A percentile compares a stretch with the other conserved stretches of the same genome.
Evolutionary conservation across 768 basidiomycete species (phyloP).

Genomic region (Coprinellus aureogranulatus): DNA sequence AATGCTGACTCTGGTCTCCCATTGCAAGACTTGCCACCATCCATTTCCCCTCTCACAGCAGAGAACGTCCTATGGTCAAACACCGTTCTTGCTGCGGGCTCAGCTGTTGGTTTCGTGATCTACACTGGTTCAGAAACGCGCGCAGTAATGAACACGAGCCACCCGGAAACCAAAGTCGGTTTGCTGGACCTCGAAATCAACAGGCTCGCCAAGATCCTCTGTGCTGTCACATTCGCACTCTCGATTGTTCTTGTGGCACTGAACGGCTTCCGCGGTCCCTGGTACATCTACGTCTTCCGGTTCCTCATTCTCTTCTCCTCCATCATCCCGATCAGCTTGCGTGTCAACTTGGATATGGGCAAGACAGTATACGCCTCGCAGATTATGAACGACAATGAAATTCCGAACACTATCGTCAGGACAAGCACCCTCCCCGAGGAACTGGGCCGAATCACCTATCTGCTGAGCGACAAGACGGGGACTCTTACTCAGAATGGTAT

Average conservation of each 20-base stretch:
- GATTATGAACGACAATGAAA: slow-evolving; percentile 91
- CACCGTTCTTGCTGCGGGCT: slow-evolving; percentile 94
- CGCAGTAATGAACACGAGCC: slow-evolving; percentile 98
- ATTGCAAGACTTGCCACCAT: slow-evolving; percentile 43
- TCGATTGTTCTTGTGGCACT: slow-evolving; percentile 90
- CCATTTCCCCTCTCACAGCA: slow-evolving; percentile 82
- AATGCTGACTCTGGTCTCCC: slow-evolving; percentile 31
- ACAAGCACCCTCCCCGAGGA: slow-evolving; percentile 98
- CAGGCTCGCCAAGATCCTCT: slow-evolving; percentile 94
- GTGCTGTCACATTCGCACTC: slow-evolving; percentile 88
- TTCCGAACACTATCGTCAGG: slow-evolving; percentile 92
- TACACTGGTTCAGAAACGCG: slow-evolving; percentile 95
- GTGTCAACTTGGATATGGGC: slow-evolving; percentile 99
- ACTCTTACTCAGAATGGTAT: slow-evolving; percentile 95
- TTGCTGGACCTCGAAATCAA: slow-evolving; percentile 93
- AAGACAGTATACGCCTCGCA: slow-evolving; percentile 97
- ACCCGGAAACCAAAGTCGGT: slow-evolving; percentile 93
- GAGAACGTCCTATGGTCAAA: slow-evolving; percentile 98
- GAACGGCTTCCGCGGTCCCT: slow-evolving; percentile 92
- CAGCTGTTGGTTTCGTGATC: slow-evolving; percentile 87
- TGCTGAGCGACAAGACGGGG: slow-evolving; percentile 97
- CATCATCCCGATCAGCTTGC: slow-evolving; percentile 97
- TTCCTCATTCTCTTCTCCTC: slow-evolving; percentile 98
- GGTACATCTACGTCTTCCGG: slow-evolving; percentile 95
- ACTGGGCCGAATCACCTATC: slow-evolving; percentile 90